phyloP scores from a whole-genome alignment of 352 stramenopile species.

The Phytophthora sojae region DNA sequence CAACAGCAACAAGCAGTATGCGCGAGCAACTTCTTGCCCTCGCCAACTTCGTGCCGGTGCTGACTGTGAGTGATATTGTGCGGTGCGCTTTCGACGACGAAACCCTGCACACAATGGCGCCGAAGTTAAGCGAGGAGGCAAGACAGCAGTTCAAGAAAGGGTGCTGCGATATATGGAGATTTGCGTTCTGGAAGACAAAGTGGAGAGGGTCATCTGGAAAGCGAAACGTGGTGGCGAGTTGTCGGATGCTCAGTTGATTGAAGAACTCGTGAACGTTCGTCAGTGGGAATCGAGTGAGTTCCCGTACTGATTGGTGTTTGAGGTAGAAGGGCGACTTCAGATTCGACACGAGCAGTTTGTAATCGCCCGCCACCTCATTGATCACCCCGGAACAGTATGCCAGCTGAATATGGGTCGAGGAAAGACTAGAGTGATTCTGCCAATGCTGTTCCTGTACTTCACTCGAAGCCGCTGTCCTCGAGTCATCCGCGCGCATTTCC shows the following conservation, averaged over 20 bases:
- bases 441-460: slow-evolving; percentile 88
- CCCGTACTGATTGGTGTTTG: slow-evolving; percentile 89
- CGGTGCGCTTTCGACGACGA: slow-evolving; percentile 46
- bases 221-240: slow-evolving; percentile 4
- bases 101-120: slow-evolving; percentile 36
- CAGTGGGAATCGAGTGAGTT: slow-evolving; percentile 62
- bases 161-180: slow-evolving; percentile 57
- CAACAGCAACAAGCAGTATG: slow-evolving; percentile 11
- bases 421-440: slow-evolving; percentile 91
- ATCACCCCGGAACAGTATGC: slow-evolving; percentile 67
- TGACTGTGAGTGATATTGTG: slow-evolving; percentile 52
- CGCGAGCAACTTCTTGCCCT: slow-evolving; percentile 19
- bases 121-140: slow-evolving; percentile 28
- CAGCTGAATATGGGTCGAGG: slow-evolving; percentile 91
- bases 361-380: slow-evolving; percentile 77
- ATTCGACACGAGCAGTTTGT: slow-evolving; percentile 87
- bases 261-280: slow-evolving; percentile 60
- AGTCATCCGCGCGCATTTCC: slow-evolving; percentile 69
- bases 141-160: slow-evolving; percentile 29
- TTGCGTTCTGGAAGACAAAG: slow-evolving; percentile 82
- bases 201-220: slow-evolving; percentile 46
- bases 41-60: slow-evolving; percentile 31
- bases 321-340: slow-evolving; percentile 81
- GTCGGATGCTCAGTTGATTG: slow-evolving; percentile 44
- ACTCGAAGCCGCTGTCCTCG: slow-evolving; percentile 19